Evolutionary conservation across 164 flowering plant genomes (phyloP), one percentile per base, ranked within the genome.

Genomic region (Sedum album): DNA sequence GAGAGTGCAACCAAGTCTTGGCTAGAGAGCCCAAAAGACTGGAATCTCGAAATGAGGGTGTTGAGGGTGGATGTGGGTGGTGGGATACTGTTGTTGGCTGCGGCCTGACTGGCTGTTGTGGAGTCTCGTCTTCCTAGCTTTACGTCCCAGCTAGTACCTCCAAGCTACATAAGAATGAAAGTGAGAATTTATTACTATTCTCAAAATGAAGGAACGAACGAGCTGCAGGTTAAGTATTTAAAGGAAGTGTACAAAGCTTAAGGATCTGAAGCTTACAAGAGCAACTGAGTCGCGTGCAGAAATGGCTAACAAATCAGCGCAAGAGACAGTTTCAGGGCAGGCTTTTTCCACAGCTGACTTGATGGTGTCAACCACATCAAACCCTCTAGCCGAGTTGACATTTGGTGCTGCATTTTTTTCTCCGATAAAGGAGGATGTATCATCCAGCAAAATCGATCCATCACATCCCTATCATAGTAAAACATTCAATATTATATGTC

Each of bases 101-200:
- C 86, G 1, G 81, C 67, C 18, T 66, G 82, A 80, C 89, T 89
- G 2, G 96, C 88, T 4, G 91, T 88, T 49, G 73, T 79, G 0
- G 93, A 78, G 66, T 89, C 96, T 72, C 96, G 80, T 74, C 96
- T 79, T 66, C 96, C 96, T 0, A 88, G 79, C 46, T 81, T 84
- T 21, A 90, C 93, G 9, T 78, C 36, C 96, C 96, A 90, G 2
- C 23, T 66, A 4, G 88, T 89, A 23, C 96, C 96, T 70, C 88
- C 87, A 23, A 90, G 87, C 93, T 89, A 72, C 1, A 17, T 31
- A 18, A 39, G 2, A n/a, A 46, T 10, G 11, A 23, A 15, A 66
- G 4, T 36, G 44, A 7, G 18, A 6, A 26, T 42, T 10, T 1
- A 14, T 23, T 38, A 38, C 10, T 10, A 6, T 6, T 38, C 10